phyloP scores from a whole-genome alignment of 192 early-diverging fungal genomes.

The Coemansia sp. region DNA sequence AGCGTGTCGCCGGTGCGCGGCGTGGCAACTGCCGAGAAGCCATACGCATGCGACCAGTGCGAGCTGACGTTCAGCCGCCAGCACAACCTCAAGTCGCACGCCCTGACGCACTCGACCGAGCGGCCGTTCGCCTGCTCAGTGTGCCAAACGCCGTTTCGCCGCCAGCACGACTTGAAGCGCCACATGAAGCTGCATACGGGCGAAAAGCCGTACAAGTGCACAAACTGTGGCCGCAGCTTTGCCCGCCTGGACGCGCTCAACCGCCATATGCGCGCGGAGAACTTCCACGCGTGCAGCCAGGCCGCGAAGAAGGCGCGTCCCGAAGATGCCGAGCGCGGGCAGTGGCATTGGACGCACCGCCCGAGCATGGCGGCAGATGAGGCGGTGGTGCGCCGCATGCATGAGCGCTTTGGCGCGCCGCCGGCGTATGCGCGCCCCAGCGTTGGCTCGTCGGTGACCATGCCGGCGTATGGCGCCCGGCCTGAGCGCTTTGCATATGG shows the following conservation, averaged over 20 bases:
- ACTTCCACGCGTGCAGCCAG: slow-evolving; percentile 59
- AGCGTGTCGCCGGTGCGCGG: slow-evolving; percentile 15
- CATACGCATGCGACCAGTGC: slow-evolving; percentile 60
- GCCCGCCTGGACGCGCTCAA: slow-evolving; percentile 79
- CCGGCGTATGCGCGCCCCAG: slow-evolving; percentile 5
- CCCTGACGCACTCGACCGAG: slow-evolving; percentile 71
- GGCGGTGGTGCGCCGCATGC: slow-evolving; percentile 53
- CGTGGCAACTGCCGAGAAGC: slow-evolving; percentile 49
- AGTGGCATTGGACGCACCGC: slow-evolving; percentile 51
- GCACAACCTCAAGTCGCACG: slow-evolving; percentile 77
- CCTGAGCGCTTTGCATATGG: not conserved
- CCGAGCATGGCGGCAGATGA: slow-evolving; percentile 56
- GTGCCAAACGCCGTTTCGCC: slow-evolving; percentile 78
- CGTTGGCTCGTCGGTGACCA: not conserved
- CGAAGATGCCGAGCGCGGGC: slow-evolving; percentile 17
- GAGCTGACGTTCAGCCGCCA: slow-evolving; percentile 70
- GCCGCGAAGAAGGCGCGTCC: slow-evolving; percentile 56
- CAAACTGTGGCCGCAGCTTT: slow-evolving; percentile 75
- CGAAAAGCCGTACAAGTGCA: slow-evolving; percentile 71
- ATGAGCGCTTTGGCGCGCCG: slow-evolving; percentile 44
- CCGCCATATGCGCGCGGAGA: slow-evolving; percentile 67
- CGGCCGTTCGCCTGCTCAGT: slow-evolving; percentile 66
- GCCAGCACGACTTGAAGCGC: slow-evolving; percentile 90
- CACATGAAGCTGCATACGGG: slow-evolving; percentile 80
- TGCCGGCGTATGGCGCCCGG: not conserved